phyloP scores from a whole-genome alignment of 1,284 basidiomycete species.

The Marasmius sp. region DNA sequence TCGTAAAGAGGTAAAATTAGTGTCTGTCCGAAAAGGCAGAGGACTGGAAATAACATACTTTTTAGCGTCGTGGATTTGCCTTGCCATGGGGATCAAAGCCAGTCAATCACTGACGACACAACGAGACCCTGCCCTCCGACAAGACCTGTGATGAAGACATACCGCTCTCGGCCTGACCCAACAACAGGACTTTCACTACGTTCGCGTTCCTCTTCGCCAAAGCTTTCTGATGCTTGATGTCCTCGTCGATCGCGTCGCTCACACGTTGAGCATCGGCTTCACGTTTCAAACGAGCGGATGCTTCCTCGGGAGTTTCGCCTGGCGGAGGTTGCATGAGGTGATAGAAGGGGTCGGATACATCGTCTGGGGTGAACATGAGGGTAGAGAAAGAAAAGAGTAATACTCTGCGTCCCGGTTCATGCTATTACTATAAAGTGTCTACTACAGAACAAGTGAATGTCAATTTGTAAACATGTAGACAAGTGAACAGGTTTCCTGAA shows the following conservation, averaged over 20 bases:
- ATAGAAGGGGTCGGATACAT: constrained; percentile 44
- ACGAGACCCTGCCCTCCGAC: background rate
- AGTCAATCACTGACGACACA: background rate
- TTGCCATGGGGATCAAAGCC: constrained; percentile 16
- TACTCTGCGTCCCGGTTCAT: background rate
- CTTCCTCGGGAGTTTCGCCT: constrained; percentile 47
- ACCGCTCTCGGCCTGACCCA: constrained; percentile 69
- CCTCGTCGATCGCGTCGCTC: constrained; percentile 59
- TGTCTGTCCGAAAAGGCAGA: constrained; percentile 11
- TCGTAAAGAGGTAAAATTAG: background rate
- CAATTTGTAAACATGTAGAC: too few relatives aligned
- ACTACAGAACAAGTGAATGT: too few relatives aligned
- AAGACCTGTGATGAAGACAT: constrained; percentile 22
- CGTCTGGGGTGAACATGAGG: constrained; percentile 10
- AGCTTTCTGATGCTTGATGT: constrained; percentile 46
- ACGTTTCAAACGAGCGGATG: constrained; percentile 39
- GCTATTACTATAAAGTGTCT: background rate
- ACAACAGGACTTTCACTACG: constrained; percentile 52
- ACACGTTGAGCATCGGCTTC: constrained; percentile 52
- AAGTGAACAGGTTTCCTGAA: too few relatives aligned
- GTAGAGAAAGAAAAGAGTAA: background rate
- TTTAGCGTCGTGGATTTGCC: constrained; percentile 63
- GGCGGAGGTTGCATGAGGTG: constrained; percentile 44
- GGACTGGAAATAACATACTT: constrained; percentile 37
- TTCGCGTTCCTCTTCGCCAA: constrained; percentile 42